Base-by-base conservation (phyloP, 805 yeast genomes). In the Hanseniaspora pseudoguilliermondii region DNA sequence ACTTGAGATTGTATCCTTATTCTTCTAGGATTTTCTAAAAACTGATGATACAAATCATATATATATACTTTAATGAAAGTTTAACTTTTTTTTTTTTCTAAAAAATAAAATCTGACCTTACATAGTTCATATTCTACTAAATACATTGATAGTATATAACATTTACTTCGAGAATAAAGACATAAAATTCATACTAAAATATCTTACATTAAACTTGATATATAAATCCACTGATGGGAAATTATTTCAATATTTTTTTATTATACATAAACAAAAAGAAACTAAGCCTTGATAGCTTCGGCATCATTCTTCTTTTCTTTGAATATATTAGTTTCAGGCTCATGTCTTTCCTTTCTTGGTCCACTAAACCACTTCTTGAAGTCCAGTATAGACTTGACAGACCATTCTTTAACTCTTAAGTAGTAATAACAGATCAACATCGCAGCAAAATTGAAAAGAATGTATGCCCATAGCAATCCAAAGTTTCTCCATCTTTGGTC, bases 401-500 rank as follows among this genome's bases (percentile, higher is more conserved):
- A 70, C 63, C 61, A 70, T 41, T 70, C 75, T 62, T 67, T 70
- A 18, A 70, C 73, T 67, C 74, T 70, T 65, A 67, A 61, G 38
- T 64, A 36, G 55, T 66, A 71, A 61, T 70, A 71, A 47, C 70
- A 65, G 3, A 54, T 41, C 23, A 66, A 61, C 79, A 77, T 76
- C 11, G 69, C 71, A 50, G 56, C 46, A 32, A 69, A 60, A 61
- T 75, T 74, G 66, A 75, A 70, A 38, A 64, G 46, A 54, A 74
- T 71, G 65, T 64, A 75, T 27, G 67, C 75, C 70, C 72, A 70
- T 67, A 77, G 71, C 60, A 81, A 73, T 60, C 86, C 86, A 60
- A 74, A 73, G 64, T 82, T 78, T 74, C 85, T 79, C 86, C 86
- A 80, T 71, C 82, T 78, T 62, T 77, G 71, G n/a, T 60, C 55